phyloP scores from a whole-genome alignment of 306 rosid genomes.

The Citrullus amarus region DNA sequence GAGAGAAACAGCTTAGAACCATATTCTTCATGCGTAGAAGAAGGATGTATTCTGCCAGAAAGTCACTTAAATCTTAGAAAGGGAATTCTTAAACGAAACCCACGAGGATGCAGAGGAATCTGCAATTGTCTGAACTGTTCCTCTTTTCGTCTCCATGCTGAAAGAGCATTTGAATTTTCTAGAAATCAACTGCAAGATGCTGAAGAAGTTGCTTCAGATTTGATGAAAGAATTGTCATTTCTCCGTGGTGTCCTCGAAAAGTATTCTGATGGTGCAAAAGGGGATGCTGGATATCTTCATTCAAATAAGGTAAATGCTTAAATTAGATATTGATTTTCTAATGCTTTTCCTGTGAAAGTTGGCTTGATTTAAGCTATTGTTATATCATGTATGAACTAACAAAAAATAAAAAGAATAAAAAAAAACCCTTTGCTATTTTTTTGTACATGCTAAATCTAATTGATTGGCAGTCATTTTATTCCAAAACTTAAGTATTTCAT shows the following conservation, averaged over 20 bases:
- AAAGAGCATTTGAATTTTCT: constrained; percentile 87
- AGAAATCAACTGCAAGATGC: constrained; percentile 63
- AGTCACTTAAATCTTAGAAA: constrained; percentile 13
- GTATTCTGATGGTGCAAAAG: constrained; percentile 17
- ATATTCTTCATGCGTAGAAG: constrained; percentile 12
- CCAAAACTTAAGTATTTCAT: not conserved
- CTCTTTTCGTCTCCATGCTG: constrained; percentile 72
- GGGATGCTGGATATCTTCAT: constrained; percentile 13
- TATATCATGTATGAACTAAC: not conserved
- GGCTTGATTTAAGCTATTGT: not conserved
- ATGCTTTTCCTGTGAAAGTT: not conserved
- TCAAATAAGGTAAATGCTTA: constrained; percentile 31
- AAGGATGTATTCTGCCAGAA: constrained; percentile 10
- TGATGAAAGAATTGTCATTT: constrained; percentile 49
- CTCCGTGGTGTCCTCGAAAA: constrained; percentile 38
- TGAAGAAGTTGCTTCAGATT: constrained; percentile 53
- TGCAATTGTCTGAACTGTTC: constrained; percentile 78
- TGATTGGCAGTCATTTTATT: not conserved
- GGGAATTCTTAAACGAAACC: constrained; percentile 62
- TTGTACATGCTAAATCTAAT: not conserved
- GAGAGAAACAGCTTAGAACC: constrained; percentile 16
- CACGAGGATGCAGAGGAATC: constrained; percentile 83
- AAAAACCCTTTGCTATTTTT: not conserved
- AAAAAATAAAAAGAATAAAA: too few species aligned
- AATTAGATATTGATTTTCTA: not conserved